A percentile compares a stretch with the other conserved stretches of the same genome.
phyloP scores from a whole-genome alignment of 164 flowering plant species.

The Piper longum region DNA sequence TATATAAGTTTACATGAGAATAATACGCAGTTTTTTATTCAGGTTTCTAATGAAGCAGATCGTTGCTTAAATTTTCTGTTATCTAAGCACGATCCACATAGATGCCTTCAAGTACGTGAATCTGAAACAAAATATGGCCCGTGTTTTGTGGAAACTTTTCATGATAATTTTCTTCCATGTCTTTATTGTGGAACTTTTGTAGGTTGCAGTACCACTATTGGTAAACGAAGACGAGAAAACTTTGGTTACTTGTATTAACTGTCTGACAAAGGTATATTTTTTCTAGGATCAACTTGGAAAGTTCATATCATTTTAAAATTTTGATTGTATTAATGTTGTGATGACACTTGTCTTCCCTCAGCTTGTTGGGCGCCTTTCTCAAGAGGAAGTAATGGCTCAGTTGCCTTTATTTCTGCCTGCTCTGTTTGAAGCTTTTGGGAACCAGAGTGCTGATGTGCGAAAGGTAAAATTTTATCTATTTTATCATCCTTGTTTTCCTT shows the following conservation, averaged over 20 bases:
- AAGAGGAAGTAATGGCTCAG: slow-evolving; percentile 77
- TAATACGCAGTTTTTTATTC: too few relatives aligned
- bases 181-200: slow-evolving; percentile 1
- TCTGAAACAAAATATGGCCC: background rate
- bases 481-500: background rate
- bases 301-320: too few relatives aligned
- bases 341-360: slow-evolving; percentile 14
- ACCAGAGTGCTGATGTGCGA: slow-evolving; percentile 94
- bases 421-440: slow-evolving; percentile 95
- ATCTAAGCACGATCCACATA: slow-evolving; percentile 75
- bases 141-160: too few relatives aligned
- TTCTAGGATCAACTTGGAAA: background rate
- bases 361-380: slow-evolving; percentile 91
- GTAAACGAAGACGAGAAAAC: slow-evolving; percentile 94
- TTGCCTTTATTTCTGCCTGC: slow-evolving; percentile 89
- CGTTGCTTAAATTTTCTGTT: slow-evolving; percentile 62
- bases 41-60: slow-evolving; percentile 91
- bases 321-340: too few relatives aligned
- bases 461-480: slow-evolving; percentile 35
- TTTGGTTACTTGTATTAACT: slow-evolving; percentile 81
- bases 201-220: slow-evolving; percentile 87
- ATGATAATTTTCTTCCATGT: background rate
- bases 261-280: slow-evolving; percentile 82
- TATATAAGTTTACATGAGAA: too few relatives aligned
- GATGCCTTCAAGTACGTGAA: slow-evolving; percentile 68